A percentile compares a stretch with the other conserved stretches of the same genome.
These are phyloP conservation scores for Talaromyces trachyspermus DNA, from an alignment of 495 filamentous ascomycete species.

Conservation along the genomic window DNA sequence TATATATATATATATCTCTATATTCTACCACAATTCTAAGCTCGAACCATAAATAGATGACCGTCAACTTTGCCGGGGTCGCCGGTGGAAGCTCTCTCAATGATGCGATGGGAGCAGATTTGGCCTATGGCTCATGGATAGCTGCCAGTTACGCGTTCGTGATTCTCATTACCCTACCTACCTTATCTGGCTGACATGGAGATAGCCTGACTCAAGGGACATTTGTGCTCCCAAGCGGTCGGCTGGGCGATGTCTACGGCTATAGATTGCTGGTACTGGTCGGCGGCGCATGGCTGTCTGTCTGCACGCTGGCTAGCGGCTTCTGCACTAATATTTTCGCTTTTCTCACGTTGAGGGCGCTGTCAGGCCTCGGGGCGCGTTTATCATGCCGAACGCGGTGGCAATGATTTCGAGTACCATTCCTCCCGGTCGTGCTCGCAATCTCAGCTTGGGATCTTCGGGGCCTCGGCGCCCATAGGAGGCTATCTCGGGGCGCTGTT, in stretches of 20 bases:
- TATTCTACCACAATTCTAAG: background rate
- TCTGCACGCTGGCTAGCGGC: slow-evolving; percentile 30
- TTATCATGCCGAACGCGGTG: slow-evolving; percentile 42
- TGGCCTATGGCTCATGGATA: slow-evolving; percentile 23
- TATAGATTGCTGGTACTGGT: slow-evolving; percentile 37
- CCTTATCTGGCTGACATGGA: slow-evolving; percentile 1
- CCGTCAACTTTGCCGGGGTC: slow-evolving; percentile 23
- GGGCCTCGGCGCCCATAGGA: slow-evolving; percentile 41
- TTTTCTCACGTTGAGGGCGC: slow-evolving; percentile 31
- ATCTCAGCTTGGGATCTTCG: slow-evolving; percentile 46
- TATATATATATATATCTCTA: background rate
- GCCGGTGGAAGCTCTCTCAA: slow-evolving; percentile 24
- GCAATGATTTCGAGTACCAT: slow-evolving; percentile 39
- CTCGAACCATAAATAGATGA: slow-evolving; percentile 15
- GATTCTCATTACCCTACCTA: background rate
- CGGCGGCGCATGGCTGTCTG: slow-evolving; percentile 29
- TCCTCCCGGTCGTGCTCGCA: slow-evolving; percentile 37
- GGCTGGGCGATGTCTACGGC: slow-evolving; percentile 43
- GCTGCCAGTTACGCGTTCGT: slow-evolving; percentile 25
- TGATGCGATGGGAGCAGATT: slow-evolving; percentile 15
- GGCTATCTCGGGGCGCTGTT: slow-evolving; percentile 37
- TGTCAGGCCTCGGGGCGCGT: slow-evolving; percentile 38
- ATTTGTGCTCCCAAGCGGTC: slow-evolving; percentile 41
- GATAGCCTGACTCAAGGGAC: slow-evolving; percentile 39
- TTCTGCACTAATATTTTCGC: slow-evolving; percentile 37